A percentile compares a stretch with the other conserved stretches of the same genome.
Conservation (phyloP, 2,329 filamentous ascomycete genomes). For the Parastagonospora nodorum region DNA sequence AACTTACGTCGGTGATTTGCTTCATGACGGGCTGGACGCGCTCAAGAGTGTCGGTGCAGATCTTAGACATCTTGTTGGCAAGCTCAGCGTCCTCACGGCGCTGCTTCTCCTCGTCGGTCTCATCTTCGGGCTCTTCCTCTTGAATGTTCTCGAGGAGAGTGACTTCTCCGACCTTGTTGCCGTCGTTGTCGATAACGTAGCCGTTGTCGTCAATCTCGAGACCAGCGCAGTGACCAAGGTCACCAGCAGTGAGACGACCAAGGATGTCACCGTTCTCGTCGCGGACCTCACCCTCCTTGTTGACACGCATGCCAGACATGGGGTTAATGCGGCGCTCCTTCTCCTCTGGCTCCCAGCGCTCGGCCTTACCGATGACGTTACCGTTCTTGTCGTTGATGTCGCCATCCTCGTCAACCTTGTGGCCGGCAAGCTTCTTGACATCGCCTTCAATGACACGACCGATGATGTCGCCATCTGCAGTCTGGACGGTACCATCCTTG, state of each 20-base stretch:
- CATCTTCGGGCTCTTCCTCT: conserved; percentile 61
- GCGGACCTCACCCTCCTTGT: conserved; percentile 59
- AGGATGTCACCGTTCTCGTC: conserved; percentile 57
- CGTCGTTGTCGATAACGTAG: conserved; percentile 59
- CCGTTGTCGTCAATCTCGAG: conserved; percentile 60
- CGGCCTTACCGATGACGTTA: conserved; percentile 58
- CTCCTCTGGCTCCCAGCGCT: conserved; percentile 59
- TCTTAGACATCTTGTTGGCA: conserved; percentile 73
- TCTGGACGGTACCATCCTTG: conserved; percentile 63
- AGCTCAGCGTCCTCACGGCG: conserved; percentile 72
- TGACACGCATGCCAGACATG: conserved; percentile 61
- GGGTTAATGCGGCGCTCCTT: conserved; percentile 62
- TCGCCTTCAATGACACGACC: conserved; percentile 58
- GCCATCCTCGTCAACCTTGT: conserved; percentile 58
- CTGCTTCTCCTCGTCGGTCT: conserved; percentile 51
- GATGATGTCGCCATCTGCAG: conserved; percentile 52
- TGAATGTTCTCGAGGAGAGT: conserved; percentile 66
- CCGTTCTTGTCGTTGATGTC: conserved; percentile 60
- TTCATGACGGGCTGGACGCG: conserved; percentile 84
- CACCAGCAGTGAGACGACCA: conserved; percentile 56
- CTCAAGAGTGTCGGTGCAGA: conserved; percentile 79
- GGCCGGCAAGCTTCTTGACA: conserved; percentile 56
- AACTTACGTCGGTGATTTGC: conserved; percentile 76
- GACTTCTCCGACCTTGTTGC: conserved; percentile 67
- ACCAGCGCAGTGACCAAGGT: conserved; percentile 58